A percentile compares a stretch with the other conserved stretches of the same genome.
These are phyloP conservation scores for Ogataea pignaliae DNA, from an alignment of 805 yeast species.

Conservation along the genomic window DNA sequence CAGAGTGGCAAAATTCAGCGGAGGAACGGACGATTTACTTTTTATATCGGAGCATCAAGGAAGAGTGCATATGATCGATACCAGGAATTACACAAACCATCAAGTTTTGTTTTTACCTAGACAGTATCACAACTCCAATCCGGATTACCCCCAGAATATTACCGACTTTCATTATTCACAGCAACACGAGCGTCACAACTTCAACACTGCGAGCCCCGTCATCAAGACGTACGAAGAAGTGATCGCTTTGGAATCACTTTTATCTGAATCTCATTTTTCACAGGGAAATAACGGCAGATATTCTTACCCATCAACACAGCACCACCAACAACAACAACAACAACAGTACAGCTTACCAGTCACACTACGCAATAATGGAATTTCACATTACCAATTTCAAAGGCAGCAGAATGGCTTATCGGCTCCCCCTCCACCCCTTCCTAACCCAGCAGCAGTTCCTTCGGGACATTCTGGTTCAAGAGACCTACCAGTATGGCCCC, in stretches of 20 bases:
- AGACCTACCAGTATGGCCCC: too few relatives aligned
- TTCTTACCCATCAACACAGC: neutral
- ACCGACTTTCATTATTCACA: too few relatives aligned
- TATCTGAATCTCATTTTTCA: neutral
- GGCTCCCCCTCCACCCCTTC: too few relatives aligned
- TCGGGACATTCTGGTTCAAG: too few relatives aligned
- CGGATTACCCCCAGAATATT: too few relatives aligned
- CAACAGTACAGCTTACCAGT: neutral
- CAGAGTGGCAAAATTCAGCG: slow-evolving; percentile 46
- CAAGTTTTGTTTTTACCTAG: slow-evolving; percentile 70
- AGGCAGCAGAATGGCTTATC: too few relatives aligned
- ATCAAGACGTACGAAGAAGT: slow-evolving; percentile 29
- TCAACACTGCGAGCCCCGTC: slow-evolving; percentile 12
- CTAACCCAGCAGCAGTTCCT: too few relatives aligned
- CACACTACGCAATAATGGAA: too few relatives aligned
- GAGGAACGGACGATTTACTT: slow-evolving; percentile 69
- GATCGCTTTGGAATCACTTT: slow-evolving; percentile 4
- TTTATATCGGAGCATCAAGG: slow-evolving; percentile 82
- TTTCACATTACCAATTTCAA: too few relatives aligned
- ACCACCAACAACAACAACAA: neutral
- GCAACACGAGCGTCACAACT: too few relatives aligned
- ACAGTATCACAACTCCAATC: slow-evolving; percentile 7
- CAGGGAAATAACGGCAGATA: too few relatives aligned
- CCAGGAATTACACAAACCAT: slow-evolving; percentile 67
- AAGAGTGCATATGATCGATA: slow-evolving; percentile 78